These are phyloP conservation scores for Marchantia paleacea DNA, from an alignment of 225 moss, liverwort and hornwort species.

Conservation along the genomic window DNA sequence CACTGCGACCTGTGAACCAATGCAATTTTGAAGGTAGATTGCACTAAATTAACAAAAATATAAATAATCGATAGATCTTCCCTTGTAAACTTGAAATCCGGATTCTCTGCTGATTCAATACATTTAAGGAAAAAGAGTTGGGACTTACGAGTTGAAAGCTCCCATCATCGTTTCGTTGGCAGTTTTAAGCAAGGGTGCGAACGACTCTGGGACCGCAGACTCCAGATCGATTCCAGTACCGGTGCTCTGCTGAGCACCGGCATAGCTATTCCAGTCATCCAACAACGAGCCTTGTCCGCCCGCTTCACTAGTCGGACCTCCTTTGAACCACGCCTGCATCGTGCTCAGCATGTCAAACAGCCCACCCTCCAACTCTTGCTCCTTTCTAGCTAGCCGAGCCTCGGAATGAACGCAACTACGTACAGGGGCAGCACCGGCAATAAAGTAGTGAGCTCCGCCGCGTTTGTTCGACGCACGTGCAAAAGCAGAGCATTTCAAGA, in stretches of 20 bases:
- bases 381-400: neutral
- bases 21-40: too few species aligned
- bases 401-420: neutral
- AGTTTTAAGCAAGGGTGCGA: constrained; percentile 89
- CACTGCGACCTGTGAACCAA: too few species aligned
- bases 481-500: neutral
- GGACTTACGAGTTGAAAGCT: constrained; percentile 78
- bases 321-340: constrained; percentile 84
- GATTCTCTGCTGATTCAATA: neutral
- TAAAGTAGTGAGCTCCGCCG: neutral
- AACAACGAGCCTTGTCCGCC: constrained; percentile 73
- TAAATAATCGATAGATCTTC: too few species aligned
- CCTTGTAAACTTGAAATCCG: neutral
- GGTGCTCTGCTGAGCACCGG: constrained; percentile 53
- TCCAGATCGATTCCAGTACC: constrained; percentile 72
- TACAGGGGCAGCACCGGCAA: neutral
- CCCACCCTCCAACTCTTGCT: neutral
- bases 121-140: neutral
- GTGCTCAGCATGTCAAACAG: constrained; percentile 57
- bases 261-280: constrained; percentile 90
- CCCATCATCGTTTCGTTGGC: constrained; percentile 74
- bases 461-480: neutral
- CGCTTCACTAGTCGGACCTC: constrained; percentile 55
- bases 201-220: constrained; percentile 79
- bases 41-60: too few species aligned